These are phyloP conservation scores for Aspergillus candidus DNA, from an alignment of 2,329 filamentous ascomycete species.

Conservation along the genomic window DNA sequence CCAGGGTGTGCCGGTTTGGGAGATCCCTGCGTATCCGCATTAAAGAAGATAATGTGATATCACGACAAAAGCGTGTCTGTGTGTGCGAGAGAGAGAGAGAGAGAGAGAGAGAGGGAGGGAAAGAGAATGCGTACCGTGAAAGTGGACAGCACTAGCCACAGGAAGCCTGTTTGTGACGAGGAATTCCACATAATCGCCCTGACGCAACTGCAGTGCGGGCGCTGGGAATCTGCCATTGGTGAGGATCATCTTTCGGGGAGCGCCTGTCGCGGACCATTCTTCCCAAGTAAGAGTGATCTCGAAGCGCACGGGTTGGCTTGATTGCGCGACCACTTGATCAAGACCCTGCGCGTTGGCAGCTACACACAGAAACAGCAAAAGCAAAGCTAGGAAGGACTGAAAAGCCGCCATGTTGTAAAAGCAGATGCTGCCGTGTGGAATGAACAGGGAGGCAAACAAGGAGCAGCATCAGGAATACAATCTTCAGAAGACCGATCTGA, in stretches of 20 bases:
- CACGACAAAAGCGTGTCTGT: too few species aligned
- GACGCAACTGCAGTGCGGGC: slow-evolving; percentile 18
- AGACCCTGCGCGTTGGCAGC: slow-evolving; percentile 5
- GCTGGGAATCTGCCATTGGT: slow-evolving; percentile 26
- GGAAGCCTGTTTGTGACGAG: slow-evolving; percentile 23
- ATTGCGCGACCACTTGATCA: slow-evolving; percentile 1
- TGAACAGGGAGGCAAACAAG: neutral
- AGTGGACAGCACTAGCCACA: slow-evolving; percentile 22
- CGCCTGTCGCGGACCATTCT: slow-evolving; percentile 22
- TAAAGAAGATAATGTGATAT: neutral
- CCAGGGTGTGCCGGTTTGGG: slow-evolving; percentile 49
- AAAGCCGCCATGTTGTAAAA: slow-evolving; percentile 3
- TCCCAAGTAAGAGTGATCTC: slow-evolving; percentile 29
- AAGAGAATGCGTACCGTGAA: slow-evolving; percentile 20
- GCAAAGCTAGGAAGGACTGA: slow-evolving; percentile 3
- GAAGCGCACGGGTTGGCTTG: slow-evolving; percentile 18
- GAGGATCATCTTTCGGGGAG: slow-evolving; percentile 22
- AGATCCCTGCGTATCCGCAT: slow-evolving; percentile 28
- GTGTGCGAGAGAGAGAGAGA: neutral
- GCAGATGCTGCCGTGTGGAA: neutral
- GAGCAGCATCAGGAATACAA: neutral
- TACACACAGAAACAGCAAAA: slow-evolving; percentile 8
- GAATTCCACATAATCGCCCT: slow-evolving; percentile 25
- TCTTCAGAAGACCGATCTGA: neutral
- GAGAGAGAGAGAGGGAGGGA: neutral